Conservation (phyloP, 208 protist species). For the Crithidia mellificae region DNA sequence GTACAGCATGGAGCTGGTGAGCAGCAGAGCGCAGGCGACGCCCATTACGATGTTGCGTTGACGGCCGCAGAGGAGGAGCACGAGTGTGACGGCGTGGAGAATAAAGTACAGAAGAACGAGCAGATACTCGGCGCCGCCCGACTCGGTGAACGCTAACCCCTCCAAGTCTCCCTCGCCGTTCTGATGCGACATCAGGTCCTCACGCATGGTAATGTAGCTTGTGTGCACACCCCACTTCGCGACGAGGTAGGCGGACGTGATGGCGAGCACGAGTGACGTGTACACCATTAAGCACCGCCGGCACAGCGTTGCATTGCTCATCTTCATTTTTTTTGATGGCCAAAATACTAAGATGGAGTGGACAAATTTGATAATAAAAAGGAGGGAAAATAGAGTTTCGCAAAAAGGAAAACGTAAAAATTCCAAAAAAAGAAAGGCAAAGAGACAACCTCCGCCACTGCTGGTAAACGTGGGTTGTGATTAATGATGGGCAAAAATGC, state of each 20-base stretch:
- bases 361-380: no score
- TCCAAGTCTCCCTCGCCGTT: conserved; percentile 7
- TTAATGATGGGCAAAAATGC: no score
- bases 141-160: conserved; percentile 23
- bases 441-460: no score
- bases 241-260: conserved; percentile 23
- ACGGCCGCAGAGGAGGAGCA: conserved; percentile 16
- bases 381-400: no score
- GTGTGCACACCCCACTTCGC: conserved; percentile 21
- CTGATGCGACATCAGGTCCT: conserved; percentile 3
- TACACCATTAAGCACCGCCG: conserved; percentile 25
- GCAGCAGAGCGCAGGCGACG: conserved; percentile 32
- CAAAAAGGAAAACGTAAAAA: no score
- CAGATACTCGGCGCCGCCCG: conserved; percentile 29
- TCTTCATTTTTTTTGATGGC: not conserved
- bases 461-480: no score
- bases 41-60: conserved; percentile 19
- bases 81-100: conserved; percentile 13
- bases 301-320: conserved; percentile 5
- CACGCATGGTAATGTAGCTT: conserved; percentile 8
- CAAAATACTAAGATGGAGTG: no score
- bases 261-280: conserved; percentile 14
- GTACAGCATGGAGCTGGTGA: conserved; percentile 38
- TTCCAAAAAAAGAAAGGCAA: no score
- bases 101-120: conserved; percentile 23